A percentile compares a stretch with the other conserved stretches of the same genome.
Evolutionary conservation across 805 yeast genomes (phyloP).

Genomic region (Ascoidea asiatica): DNA sequence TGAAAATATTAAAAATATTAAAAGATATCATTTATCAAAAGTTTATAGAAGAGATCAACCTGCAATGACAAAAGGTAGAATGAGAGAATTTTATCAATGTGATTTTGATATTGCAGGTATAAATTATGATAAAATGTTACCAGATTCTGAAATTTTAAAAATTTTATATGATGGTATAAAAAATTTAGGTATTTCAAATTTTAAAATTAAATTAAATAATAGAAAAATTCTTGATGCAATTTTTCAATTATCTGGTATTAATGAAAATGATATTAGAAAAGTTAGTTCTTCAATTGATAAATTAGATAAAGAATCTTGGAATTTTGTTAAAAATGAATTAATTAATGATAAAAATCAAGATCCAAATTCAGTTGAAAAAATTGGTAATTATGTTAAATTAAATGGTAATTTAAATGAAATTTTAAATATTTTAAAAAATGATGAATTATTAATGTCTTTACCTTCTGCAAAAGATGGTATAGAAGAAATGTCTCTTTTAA

Average conservation of each 20-base stretch:
- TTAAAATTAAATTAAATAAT: constrained; percentile 88
- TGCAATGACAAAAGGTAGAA: constrained; percentile 98
- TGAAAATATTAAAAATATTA: constrained; percentile 64
- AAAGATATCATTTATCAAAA: constrained; percentile 94
- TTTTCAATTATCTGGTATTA: constrained; percentile 89
- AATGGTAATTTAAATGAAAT: constrained; percentile 64
- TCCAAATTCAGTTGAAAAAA: constrained; percentile 83
- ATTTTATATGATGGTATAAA: constrained; percentile 76
- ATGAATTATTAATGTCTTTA: constrained; percentile 46
- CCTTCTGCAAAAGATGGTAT: constrained; percentile 72
- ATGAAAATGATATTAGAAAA: constrained; percentile 85
- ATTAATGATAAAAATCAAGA: constrained; percentile 80
- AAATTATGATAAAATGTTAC: constrained; percentile 81
- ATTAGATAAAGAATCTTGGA: constrained; percentile 94
- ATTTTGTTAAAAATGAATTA: constrained; percentile 84
- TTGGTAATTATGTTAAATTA: constrained; percentile 82
- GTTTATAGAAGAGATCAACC: constrained; percentile 99
- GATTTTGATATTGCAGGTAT: constrained; percentile 93
- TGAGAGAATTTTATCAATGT: constrained; percentile 99
- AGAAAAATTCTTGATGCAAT: constrained; percentile 94
- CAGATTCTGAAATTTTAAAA: constrained; percentile 83
- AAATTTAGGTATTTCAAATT: constrained; percentile 73
- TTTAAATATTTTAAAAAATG: constrained; percentile 38
- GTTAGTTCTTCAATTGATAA: constrained; percentile 94
- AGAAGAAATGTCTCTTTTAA: constrained; percentile 61